These are phyloP conservation scores for Syzygium syzygioides DNA, from an alignment of 441 rosid genomes.

Conservation along the genomic window DNA sequence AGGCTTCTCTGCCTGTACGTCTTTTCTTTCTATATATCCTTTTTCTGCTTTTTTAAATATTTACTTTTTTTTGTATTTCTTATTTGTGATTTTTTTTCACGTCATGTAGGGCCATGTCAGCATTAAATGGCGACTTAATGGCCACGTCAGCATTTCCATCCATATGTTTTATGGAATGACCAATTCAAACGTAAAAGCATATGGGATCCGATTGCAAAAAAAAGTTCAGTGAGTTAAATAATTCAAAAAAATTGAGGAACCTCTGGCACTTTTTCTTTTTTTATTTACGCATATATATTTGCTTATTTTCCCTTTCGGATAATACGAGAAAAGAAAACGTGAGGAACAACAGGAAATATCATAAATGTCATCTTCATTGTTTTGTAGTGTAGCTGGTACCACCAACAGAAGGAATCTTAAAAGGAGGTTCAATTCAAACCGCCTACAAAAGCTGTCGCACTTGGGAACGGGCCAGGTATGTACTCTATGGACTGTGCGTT, in stretches of 20 bases:
- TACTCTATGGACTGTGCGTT: not conserved
- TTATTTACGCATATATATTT: not conserved
- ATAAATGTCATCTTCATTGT: not conserved
- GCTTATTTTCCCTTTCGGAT: not conserved
- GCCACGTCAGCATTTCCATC: not conserved
- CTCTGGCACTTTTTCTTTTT: not conserved
- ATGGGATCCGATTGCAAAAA: not conserved
- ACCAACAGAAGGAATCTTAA: not conserved
- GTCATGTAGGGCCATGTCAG: not conserved
- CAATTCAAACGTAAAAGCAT: not conserved
- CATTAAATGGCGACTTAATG: not conserved
- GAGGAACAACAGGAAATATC: not conserved
- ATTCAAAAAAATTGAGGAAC: not conserved
- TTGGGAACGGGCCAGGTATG: not conserved
- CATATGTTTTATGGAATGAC: not conserved
- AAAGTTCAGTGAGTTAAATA: not conserved
- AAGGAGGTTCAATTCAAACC: not conserved
- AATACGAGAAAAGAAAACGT: not conserved
- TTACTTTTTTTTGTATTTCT: not conserved
- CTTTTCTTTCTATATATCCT: not conserved
- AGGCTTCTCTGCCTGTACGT: fast-evolving
- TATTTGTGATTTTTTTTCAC: not conserved
- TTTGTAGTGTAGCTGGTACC: not conserved
- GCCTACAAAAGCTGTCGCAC: not conserved
- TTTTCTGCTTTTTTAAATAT: not conserved